Evolutionary conservation across 2,329 filamentous ascomycete genomes (phyloP).

Genomic region (Lasiodiplodia sp.): DNA sequence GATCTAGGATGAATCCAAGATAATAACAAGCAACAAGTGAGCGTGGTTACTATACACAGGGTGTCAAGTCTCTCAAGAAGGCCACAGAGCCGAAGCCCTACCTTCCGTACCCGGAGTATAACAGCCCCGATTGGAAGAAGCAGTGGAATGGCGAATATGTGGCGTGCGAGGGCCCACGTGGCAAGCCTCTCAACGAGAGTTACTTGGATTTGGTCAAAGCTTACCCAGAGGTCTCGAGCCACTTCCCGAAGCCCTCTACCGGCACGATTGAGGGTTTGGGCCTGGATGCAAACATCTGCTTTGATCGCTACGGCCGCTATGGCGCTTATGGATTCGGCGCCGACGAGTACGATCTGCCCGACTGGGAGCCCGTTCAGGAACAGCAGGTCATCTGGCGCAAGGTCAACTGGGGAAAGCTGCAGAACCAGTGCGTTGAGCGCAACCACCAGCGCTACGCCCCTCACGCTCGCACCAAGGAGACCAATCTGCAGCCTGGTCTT

Average conservation of each 20-base stretch:
- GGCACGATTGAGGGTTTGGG: constrained; percentile 49
- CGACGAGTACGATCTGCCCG: constrained; percentile 55
- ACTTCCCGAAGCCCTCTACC: constrained; percentile 46
- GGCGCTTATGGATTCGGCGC: constrained; percentile 65
- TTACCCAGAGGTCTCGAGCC: constrained; percentile 62
- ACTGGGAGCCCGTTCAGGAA: constrained; percentile 43
- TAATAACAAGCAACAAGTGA: constrained; percentile 5
- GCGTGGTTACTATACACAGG: constrained; percentile 17
- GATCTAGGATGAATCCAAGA: not conserved
- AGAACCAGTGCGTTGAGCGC: constrained; percentile 68
- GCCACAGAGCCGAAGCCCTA: constrained; percentile 62
- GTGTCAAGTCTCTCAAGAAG: constrained; percentile 18
- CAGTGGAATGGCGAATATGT: constrained; percentile 65
- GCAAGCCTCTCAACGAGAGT: constrained; percentile 59
- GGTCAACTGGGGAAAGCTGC: constrained; percentile 75
- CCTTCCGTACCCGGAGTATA: constrained; percentile 76
- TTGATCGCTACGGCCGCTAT: constrained; percentile 64
- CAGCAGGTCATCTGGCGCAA: constrained; percentile 64
- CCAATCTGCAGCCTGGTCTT: constrained; percentile 27
- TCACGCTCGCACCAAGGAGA: constrained; percentile 48
- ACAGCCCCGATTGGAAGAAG: constrained; percentile 66
- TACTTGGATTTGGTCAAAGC: constrained; percentile 70
- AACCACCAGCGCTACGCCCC: constrained; percentile 69
- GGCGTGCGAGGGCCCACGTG: constrained; percentile 69
- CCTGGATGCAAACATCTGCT: constrained; percentile 63